Percentiles rank a stretch among this genome's conserved stretches.
phyloP scores from a whole-genome alignment of 257 asterid species.

The Gynochthodes officinalis region DNA sequence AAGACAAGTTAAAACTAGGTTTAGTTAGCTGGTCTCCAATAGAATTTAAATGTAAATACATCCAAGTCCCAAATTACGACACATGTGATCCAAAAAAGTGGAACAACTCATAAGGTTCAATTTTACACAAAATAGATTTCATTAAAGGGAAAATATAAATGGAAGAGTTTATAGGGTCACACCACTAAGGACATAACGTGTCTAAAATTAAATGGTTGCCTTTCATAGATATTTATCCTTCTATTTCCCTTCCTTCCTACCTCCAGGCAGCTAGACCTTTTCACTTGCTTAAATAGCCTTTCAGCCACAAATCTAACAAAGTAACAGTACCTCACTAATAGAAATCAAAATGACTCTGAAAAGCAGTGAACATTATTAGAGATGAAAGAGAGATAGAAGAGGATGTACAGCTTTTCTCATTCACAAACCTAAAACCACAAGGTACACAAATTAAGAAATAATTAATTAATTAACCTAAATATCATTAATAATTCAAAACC shows the following conservation, averaged over 20 bases:
- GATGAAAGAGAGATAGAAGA: background rate
- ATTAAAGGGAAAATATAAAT: background rate
- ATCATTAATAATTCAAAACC: background rate
- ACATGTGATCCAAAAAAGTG: background rate
- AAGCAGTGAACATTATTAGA: background rate
- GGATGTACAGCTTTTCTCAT: background rate
- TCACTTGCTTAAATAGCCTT: no score
- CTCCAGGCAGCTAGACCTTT: background rate
- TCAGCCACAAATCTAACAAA: no score
- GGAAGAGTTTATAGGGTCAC: background rate
- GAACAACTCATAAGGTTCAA: background rate
- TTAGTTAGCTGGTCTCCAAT: background rate
- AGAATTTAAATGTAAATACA: background rate
- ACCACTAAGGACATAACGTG: background rate
- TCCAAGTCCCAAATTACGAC: background rate
- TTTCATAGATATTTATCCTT: background rate
- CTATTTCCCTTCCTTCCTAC: background rate
- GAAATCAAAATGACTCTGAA: background rate
- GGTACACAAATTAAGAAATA: background rate
- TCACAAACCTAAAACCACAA: background rate
- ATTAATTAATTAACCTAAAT: no score
- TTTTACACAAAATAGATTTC: background rate
- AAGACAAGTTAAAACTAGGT: slow-evolving; percentile 18
- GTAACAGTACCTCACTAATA: background rate
- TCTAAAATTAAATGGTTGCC: background rate